Evolutionary conservation across 768 basidiomycete genomes (phyloP).

Genomic region (Suillus lakei): DNA sequence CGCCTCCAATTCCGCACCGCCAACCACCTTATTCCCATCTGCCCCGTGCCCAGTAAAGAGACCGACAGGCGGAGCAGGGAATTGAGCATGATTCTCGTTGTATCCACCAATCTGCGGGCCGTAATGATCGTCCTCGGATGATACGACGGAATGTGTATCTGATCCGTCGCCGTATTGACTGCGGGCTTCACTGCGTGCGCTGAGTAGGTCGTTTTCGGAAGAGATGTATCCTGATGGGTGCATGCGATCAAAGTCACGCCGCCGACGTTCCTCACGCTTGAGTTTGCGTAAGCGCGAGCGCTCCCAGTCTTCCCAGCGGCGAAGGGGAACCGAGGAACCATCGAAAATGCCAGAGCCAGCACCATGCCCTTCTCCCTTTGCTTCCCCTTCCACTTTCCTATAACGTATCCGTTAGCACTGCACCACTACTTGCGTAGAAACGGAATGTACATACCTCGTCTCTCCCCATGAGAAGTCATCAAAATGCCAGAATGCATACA

Average conservation of each 20-base stretch:
- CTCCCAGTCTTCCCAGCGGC: conserved; percentile 99
- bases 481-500: conserved; percentile 99
- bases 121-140: conserved; percentile 96
- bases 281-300: conserved; percentile 91
- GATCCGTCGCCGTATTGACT: conserved; percentile 73
- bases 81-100: conserved; percentile 81
- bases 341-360: conserved; percentile 57
- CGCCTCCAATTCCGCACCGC: conserved; percentile 80
- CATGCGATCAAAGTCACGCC: conserved; percentile 79
- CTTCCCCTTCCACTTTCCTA: conserved; percentile 96
- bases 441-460: conserved; percentile 69
- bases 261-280: conserved; percentile 81
- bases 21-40: conserved; percentile 52
- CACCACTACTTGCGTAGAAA: background rate
- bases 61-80: conserved; percentile 85
- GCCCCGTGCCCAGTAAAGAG: conserved; percentile 39
- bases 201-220: conserved; percentile 67
- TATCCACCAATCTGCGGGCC: conserved; percentile 94
- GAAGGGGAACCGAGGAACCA: conserved; percentile 77
- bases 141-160: conserved; percentile 79
- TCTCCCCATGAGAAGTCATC: conserved; percentile 99
- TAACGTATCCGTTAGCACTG: conserved; percentile 18
- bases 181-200: conserved; percentile 56
- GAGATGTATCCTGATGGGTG: conserved; percentile 71
- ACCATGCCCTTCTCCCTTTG: conserved; percentile 78